Percentiles rank a stretch among this genome's conserved stretches.
These are phyloP conservation scores for Pseudopithomyces maydicus DNA, from an alignment of 2,329 filamentous ascomycete species.

Conservation along the genomic window DNA sequence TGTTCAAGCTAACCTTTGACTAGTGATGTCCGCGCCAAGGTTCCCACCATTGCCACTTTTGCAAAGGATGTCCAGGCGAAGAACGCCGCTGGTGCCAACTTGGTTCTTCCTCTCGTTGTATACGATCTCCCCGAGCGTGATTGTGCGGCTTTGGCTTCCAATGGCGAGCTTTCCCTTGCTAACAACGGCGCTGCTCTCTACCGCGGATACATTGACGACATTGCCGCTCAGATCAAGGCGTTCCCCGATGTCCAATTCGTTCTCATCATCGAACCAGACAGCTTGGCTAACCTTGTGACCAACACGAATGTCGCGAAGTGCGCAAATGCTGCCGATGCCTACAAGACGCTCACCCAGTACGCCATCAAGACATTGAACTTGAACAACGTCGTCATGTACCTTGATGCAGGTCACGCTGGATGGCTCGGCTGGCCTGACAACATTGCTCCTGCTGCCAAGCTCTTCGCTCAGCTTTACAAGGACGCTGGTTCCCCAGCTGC, in stretches of 20 bases:
- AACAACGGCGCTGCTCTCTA: conserved; percentile 56
- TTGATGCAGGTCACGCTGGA: conserved; percentile 66
- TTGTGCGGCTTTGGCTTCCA: conserved; percentile 67
- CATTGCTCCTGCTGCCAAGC: conserved; percentile 53
- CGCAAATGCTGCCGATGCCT: conserved; percentile 57
- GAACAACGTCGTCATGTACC: conserved; percentile 65
- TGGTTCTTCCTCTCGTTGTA: conserved; percentile 60
- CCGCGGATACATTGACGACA: conserved; percentile 57
- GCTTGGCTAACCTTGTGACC: conserved; percentile 65
- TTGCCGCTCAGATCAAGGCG: conserved; percentile 56
- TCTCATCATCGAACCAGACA: conserved; percentile 62
- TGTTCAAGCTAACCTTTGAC: neutral
- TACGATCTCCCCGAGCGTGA: conserved; percentile 68
- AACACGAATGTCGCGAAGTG: conserved; percentile 61
- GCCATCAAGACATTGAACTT: conserved; percentile 62
- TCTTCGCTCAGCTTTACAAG: conserved; percentile 53
- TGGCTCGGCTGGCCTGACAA: conserved; percentile 68
- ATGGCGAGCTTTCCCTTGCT: conserved; percentile 63
- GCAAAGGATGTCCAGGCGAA: conserved; percentile 50
- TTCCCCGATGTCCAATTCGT: conserved; percentile 58
- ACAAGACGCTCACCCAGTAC: conserved; percentile 60
- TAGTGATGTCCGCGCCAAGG: conserved; percentile 53
- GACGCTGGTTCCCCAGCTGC: conserved; percentile 50
- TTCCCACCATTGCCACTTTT: conserved; percentile 52
- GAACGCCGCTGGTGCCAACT: conserved; percentile 53